These are phyloP conservation scores for Cetraspora pellucida DNA, from an alignment of 192 early-diverging fungal species.

Conservation along the genomic window DNA sequence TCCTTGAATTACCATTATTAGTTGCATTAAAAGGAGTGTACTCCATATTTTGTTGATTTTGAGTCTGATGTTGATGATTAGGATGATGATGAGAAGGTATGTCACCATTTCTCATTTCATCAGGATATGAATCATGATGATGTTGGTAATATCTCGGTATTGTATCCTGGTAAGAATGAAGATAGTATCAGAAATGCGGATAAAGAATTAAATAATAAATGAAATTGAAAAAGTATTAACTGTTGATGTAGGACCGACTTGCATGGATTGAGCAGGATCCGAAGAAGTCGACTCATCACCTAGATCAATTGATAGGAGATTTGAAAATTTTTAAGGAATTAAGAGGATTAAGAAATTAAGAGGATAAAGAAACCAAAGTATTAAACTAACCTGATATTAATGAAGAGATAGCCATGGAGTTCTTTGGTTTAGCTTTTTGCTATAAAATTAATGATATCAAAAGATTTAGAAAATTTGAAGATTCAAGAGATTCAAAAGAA, in stretches of 20 bases:
- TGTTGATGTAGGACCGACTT: neutral
- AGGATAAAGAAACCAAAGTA: neutral
- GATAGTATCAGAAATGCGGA: neutral
- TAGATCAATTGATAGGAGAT: neutral
- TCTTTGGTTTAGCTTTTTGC: neutral
- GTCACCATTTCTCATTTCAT: constrained; percentile 18
- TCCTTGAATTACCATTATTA: neutral
- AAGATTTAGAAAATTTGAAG: too few species aligned
- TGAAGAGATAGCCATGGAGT: constrained; percentile 6
- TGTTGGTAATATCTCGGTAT: neutral
- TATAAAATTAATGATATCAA: neutral
- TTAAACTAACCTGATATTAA: neutral
- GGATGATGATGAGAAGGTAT: neutral
- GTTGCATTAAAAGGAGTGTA: neutral
- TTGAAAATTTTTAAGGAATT: too few species aligned
- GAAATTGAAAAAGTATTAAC: neutral
- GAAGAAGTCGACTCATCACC: constrained; percentile 8
- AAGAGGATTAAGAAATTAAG: neutral
- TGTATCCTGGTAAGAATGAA: neutral
- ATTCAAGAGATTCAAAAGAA: neutral
- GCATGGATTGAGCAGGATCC: neutral
- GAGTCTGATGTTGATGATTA: neutral
- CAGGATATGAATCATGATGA: neutral
- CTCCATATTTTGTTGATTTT: neutral
- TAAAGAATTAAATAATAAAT: neutral